Conservation (phyloP, 805 yeast species). For the Maudiozyma saulgeensis region DNA sequence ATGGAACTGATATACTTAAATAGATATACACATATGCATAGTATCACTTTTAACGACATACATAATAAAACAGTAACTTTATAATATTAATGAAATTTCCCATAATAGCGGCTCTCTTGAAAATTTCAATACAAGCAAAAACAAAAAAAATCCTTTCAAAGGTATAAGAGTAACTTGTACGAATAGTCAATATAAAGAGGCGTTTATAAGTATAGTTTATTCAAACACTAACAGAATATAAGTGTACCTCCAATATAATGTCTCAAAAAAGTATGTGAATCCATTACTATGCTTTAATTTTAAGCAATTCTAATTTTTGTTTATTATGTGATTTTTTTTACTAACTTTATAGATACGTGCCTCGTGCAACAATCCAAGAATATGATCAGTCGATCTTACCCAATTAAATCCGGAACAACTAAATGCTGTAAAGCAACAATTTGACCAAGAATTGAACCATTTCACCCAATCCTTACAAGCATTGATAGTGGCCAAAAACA, state of each 20-base stretch:
- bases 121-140: no score
- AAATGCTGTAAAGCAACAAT: slow-evolving; percentile 67
- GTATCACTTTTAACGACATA: no score
- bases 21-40: neutral
- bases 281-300: neutral
- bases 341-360: neutral
- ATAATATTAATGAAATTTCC: no score
- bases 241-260: neutral
- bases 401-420: slow-evolving; percentile 77
- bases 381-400: slow-evolving; percentile 47
- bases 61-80: no score
- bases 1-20: slow-evolving; percentile 56
- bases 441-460: slow-evolving; percentile 80
- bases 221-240: no score
- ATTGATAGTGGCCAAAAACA: slow-evolving; percentile 68
- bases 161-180: no score
- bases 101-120: no score
- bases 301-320: no score
- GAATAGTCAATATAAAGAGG: no score
- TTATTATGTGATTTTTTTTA: neutral
- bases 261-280: neutral
- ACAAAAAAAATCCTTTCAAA: no score
- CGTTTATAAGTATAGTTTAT: no score
- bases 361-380: neutral
- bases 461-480: slow-evolving; percentile 78